Evolutionary conservation across 768 basidiomycete genomes (phyloP).

Genomic region (Hericium erinaceus): DNA sequence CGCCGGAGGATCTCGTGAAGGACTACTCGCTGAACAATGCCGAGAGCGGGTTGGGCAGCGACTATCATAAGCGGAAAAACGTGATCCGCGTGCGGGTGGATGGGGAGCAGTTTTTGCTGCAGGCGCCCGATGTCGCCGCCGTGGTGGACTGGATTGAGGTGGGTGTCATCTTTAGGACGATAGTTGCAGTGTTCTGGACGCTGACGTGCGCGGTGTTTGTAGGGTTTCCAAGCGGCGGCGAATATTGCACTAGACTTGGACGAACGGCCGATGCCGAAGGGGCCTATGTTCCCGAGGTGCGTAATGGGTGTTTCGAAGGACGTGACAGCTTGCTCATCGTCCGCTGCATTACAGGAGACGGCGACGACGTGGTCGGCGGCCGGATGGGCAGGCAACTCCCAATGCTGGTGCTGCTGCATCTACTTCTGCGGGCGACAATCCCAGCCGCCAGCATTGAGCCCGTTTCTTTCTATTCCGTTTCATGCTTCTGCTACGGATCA

Average conservation of each 20-base stretch:
- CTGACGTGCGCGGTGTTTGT: slow-evolving; percentile 2
- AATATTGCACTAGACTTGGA: slow-evolving; percentile 92
- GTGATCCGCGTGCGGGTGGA: slow-evolving; percentile 88
- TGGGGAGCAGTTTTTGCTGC: slow-evolving; percentile 94
- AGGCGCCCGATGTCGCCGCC: slow-evolving; percentile 71
- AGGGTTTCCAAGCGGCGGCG: slow-evolving; percentile 86
- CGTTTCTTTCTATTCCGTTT: not conserved
- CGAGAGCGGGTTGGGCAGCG: slow-evolving; percentile 90
- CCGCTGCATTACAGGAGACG: slow-evolving; percentile 5
- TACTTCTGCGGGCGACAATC: not conserved
- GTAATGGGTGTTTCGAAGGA: slow-evolving; percentile 17
- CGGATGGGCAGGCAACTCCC: not conserved
- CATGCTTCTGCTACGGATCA: not conserved
- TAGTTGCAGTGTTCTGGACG: not conserved
- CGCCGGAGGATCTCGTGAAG: slow-evolving; percentile 46
- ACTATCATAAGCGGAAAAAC: slow-evolving; percentile 89
- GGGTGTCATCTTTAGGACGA: slow-evolving; percentile 9
- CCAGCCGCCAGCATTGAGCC: not conserved
- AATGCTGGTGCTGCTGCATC: not conserved
- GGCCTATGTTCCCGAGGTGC: slow-evolving; percentile 76
- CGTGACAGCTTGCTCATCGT: not conserved
- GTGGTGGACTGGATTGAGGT: slow-evolving; percentile 98
- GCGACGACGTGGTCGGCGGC: slow-evolving; percentile 5
- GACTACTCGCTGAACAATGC: slow-evolving; percentile 81
- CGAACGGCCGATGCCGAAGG: slow-evolving; percentile 84